Conservation (phyloP, 192 early-diverging fungal species). For the Backusella circina region DNA sequence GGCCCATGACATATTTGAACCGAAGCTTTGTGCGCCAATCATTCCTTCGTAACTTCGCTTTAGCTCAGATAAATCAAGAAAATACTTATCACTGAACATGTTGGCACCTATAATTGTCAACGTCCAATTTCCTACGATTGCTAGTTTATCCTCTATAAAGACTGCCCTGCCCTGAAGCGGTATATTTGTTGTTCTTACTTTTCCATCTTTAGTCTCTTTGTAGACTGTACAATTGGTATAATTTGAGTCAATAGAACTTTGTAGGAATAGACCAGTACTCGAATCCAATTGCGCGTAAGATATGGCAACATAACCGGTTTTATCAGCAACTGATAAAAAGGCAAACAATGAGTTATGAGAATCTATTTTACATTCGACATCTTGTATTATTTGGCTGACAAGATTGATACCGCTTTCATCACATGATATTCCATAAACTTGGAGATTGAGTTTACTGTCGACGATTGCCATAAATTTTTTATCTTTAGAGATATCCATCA, state of each 20-base stretch:
- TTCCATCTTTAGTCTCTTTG: not conserved
- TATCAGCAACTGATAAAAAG: not conserved
- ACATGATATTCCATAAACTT: not conserved
- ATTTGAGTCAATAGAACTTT: not conserved
- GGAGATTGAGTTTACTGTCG: not conserved
- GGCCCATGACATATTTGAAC: not conserved
- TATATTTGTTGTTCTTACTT: not conserved
- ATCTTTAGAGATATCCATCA: constrained; percentile 1
- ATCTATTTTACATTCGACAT: not conserved
- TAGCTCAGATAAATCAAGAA: not conserved
- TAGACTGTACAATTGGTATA: not conserved
- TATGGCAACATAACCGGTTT: not conserved
- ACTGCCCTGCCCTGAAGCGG: not conserved
- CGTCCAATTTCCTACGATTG: not conserved
- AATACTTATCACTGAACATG: not conserved
- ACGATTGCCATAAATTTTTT: not conserved
- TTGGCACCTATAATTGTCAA: not conserved
- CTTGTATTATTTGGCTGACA: not conserved
- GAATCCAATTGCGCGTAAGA: not conserved
- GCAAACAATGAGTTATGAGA: not conserved
- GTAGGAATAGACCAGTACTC: not conserved
- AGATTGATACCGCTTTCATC: not conserved
- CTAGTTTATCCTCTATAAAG: not conserved
- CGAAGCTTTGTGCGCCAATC: not conserved
- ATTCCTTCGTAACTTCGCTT: not conserved